Percentiles rank a stretch among this genome's conserved stretches.
phyloP scores from a whole-genome alignment of 163 green algal genomes.

The Volvox carteri region DNA sequence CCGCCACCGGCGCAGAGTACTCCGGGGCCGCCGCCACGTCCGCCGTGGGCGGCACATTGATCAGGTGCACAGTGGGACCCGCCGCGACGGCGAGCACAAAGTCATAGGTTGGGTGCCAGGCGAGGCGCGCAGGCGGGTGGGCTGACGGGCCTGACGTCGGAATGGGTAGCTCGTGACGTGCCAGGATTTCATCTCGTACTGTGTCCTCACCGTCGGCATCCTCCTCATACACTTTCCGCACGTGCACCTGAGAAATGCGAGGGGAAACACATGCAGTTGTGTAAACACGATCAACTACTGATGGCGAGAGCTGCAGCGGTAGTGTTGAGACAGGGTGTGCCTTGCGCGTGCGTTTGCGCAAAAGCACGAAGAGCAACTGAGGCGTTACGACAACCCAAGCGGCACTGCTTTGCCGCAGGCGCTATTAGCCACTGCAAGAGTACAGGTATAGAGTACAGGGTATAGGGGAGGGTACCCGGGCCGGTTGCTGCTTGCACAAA shows the following conservation, averaged over 20 bases:
- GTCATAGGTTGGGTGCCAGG: constrained; percentile 73
- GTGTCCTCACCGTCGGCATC: constrained; percentile 46
- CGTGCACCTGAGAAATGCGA: constrained; percentile 70
- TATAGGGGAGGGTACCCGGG: no score
- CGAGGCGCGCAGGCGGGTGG: constrained; percentile 50
- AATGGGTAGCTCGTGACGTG: constrained; percentile 44
- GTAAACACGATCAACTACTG: no score
- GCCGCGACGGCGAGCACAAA: constrained; percentile 68
- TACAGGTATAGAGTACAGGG: no score
- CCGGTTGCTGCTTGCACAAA: no score
- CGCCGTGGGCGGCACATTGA: constrained; percentile 67
- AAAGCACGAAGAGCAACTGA: no score
- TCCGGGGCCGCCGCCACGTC: constrained; percentile 55
- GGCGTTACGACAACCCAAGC: no score
- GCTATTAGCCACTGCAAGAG: no score
- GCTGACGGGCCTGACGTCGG: constrained; percentile 6
- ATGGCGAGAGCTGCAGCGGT: no score
- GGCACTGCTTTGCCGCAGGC: no score
- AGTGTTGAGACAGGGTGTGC: no score
- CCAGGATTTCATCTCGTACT: constrained; percentile 53
- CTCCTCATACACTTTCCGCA: constrained; percentile 72
- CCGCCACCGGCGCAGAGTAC: constrained; percentile 52
- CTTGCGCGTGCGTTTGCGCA: no score
- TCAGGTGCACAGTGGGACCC: constrained; percentile 55
- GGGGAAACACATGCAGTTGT: no score